Conservation (phyloP, 1,139 yeast species). For the Zygosaccharomyces pseudobailii region DNA sequence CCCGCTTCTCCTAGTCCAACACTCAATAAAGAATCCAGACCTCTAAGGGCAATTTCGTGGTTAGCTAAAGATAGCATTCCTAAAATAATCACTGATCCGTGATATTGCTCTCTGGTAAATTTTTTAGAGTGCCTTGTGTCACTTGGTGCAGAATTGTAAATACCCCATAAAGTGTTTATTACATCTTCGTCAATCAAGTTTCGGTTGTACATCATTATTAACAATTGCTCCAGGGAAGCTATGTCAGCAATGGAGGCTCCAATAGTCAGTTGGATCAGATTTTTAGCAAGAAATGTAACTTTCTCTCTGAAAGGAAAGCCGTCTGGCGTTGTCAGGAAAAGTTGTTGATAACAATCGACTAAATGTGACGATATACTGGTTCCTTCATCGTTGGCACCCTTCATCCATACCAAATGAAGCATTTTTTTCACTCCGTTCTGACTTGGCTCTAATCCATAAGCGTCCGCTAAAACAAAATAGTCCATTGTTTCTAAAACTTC, state of each 20-base stretch:
- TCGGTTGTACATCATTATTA: slow-evolving; percentile 66
- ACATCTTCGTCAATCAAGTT: slow-evolving; percentile 61
- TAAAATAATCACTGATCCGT: slow-evolving; percentile 79
- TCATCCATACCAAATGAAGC: slow-evolving; percentile 95
- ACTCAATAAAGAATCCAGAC: slow-evolving; percentile 59
- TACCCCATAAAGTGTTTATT: slow-evolving; percentile 75
- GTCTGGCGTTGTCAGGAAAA: slow-evolving; percentile 74
- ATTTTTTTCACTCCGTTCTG: slow-evolving; percentile 70
- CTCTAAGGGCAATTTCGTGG: slow-evolving; percentile 59
- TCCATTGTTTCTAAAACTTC: slow-evolving; percentile 94
- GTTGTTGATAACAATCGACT: slow-evolving; percentile 67
- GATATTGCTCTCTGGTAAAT: slow-evolving; percentile 49
- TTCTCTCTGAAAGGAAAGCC: slow-evolving; percentile 52
- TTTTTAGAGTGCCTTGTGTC: slow-evolving; percentile 22
- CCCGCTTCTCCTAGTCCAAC: slow-evolving; percentile 70
- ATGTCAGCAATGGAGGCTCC: slow-evolving; percentile 82
- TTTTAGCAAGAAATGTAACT: slow-evolving; percentile 70
- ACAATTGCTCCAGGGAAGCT: slow-evolving; percentile 79
- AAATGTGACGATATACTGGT: slow-evolving; percentile 76
- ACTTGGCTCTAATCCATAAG: slow-evolving; percentile 74
- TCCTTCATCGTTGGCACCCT: slow-evolving; percentile 89
- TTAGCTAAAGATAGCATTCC: slow-evolving; percentile 88
- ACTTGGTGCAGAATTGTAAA: slow-evolving; percentile 48
- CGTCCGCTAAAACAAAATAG: slow-evolving; percentile 83
- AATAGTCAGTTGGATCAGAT: slow-evolving; percentile 69